These are phyloP conservation scores for Myriosclerotinia duriaeana DNA, from an alignment of 2,329 filamentous ascomycete species.

Conservation along the genomic window DNA sequence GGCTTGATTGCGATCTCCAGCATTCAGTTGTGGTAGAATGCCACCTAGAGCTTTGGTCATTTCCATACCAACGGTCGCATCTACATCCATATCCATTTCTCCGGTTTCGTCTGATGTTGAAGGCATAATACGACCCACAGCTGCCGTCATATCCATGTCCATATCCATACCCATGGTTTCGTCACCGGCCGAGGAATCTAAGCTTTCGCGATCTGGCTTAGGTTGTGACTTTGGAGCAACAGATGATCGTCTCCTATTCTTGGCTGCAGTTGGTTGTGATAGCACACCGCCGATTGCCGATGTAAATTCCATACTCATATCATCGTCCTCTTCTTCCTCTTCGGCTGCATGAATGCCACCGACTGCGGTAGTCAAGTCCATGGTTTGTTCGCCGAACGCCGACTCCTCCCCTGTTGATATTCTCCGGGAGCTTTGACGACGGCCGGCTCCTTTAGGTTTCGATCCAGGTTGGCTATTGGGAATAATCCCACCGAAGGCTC, in stretches of 20 bases:
- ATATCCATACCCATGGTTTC: conserved; percentile 37
- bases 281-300: conserved; percentile 61
- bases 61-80: conserved; percentile 56
- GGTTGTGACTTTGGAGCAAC: conserved; percentile 25
- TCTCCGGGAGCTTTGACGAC: conserved; percentile 43
- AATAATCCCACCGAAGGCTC: conserved; percentile 77
- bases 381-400: conserved; percentile 43
- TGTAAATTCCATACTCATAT: conserved; percentile 79
- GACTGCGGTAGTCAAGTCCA: conserved; percentile 58
- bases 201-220: conserved; percentile 42
- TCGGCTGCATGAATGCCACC: conserved; percentile 50
- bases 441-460: conserved; percentile 38
- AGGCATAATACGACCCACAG: conserved; percentile 47
- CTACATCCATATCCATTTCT: conserved; percentile 43
- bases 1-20: conserved; percentile 48
- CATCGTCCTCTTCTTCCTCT: conserved; percentile 52
- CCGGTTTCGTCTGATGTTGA: conserved; percentile 46
- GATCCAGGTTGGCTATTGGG: conserved; percentile 33
- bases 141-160: conserved; percentile 44
- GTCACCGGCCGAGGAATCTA: conserved; percentile 35
- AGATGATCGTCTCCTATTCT: conserved; percentile 28
- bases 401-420: conserved; percentile 40
- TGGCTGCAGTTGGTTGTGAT: conserved; percentile 42
- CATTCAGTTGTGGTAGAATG: conserved; percentile 49
- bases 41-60: conserved; percentile 59